Percentiles rank a stretch among this genome's conserved stretches.
phyloP scores from a whole-genome alignment of 306 rosid genomes.

The Rubus idaeus region DNA sequence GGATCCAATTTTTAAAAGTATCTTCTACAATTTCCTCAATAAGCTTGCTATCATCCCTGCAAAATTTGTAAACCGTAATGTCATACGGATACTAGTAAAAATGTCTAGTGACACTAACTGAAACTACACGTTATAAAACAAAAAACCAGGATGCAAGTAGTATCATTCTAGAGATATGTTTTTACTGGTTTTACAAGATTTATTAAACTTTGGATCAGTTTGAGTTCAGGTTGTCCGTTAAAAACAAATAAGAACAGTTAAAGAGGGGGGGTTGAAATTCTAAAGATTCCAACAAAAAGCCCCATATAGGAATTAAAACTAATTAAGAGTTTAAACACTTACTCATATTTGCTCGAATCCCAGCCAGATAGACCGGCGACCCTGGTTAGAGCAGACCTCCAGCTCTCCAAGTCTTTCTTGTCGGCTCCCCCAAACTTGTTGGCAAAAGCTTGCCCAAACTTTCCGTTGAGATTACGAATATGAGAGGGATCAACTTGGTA shows the following conservation, averaged over 20 bases:
- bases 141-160: too few relatives aligned
- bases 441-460: neutral
- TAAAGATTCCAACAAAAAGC: too few relatives aligned
- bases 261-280: too few relatives aligned
- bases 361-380: neutral
- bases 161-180: too few relatives aligned
- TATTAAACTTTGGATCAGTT: too few relatives aligned
- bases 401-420: neutral
- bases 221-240: too few relatives aligned
- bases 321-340: too few relatives aligned
- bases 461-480: neutral
- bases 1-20: neutral
- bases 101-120: neutral
- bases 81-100: neutral
- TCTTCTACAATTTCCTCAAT: neutral
- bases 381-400: neutral
- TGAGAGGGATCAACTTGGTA: constrained; percentile 1
- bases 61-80: too few relatives aligned
- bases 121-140: too few relatives aligned
- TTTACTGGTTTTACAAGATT: too few relatives aligned
- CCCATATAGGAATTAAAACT: too few relatives aligned
- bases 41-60: neutral
- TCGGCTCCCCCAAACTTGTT: neutral
- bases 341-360: neutral
- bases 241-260: too few relatives aligned